Base-by-base conservation (phyloP, 768 basidiomycete species). In the Phlebiopsis flavidoalba region DNA sequence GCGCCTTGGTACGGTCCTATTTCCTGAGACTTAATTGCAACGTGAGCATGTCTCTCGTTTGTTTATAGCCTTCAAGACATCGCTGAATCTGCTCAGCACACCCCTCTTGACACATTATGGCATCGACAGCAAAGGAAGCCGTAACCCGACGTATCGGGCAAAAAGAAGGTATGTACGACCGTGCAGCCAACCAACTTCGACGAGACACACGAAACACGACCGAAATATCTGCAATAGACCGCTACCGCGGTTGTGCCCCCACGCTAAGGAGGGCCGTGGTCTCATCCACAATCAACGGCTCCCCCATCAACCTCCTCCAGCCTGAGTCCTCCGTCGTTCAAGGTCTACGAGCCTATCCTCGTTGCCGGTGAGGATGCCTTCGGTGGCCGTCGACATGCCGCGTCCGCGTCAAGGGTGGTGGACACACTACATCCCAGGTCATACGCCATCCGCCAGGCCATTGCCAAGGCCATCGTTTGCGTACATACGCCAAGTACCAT, bases 81-180 rank as follows among this genome's bases (percentile, higher is more conserved):
- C 53, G 68, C 66, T 66, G 61, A 60, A 61, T 47, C 48, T 37
- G 37, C 45, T 57, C 66, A 64, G 64, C 67, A 57, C 50, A 59
- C 57, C 58, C 65, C 64, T 50, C 63, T 55, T 62, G 60, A 66
- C 71, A 67, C 71, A 84, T 79, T 77, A 92, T 91, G 89, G 84
- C 87, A 68, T 82, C 88, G 72, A 72, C 80, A 69, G 76, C 77
- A 66, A 92, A 93, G 80, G n/a, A n/a, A n/a, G 93, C 95, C 80
- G 96, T 98, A n/a, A n/a, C 68, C 96, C 98, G 76, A 96, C 93
- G 65, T 98, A n/a, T 98, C 80, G 96, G n/a, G 96, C 78, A 98
- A 98, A 93, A 98, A 98, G 89, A 98, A 98, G 91, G 93, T 84
- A 74, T 65, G 85, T 66, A 11, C 21, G 37, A 22, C 37, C 17